phyloP scores from a whole-genome alignment of 192 early-diverging fungal species.

The Martensiomyces pterosporus region DNA sequence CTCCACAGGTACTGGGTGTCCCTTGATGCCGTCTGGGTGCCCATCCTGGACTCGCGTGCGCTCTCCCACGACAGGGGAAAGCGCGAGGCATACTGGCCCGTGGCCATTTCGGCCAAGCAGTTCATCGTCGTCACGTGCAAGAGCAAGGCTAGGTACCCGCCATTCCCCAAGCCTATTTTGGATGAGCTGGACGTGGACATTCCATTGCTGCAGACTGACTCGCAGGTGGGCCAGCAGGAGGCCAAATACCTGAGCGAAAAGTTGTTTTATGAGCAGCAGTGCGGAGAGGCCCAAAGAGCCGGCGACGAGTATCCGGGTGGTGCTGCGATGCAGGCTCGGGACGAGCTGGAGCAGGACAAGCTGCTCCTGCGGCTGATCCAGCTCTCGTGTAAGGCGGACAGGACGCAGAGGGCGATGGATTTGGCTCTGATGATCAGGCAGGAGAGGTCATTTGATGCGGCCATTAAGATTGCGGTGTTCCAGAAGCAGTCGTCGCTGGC shows the following conservation, averaged over 20 bases:
- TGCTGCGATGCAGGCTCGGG: constrained; percentile 14
- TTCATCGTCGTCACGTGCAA: constrained; percentile 72
- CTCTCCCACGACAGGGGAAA: constrained; percentile 28
- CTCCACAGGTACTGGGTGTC: constrained; percentile 59
- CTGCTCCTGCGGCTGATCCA: constrained; percentile 69
- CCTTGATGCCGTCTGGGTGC: constrained; percentile 70
- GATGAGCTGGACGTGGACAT: constrained; percentile 62
- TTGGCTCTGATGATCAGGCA: constrained; percentile 60
- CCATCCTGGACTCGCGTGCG: constrained; percentile 66
- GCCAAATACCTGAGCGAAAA: constrained; percentile 51
- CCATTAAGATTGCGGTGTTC: constrained; percentile 76
- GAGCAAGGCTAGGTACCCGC: constrained; percentile 47
- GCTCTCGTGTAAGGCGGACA: constrained; percentile 79
- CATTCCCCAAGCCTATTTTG: constrained; percentile 67
- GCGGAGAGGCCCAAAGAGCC: constrained; percentile 54
- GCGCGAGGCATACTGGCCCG: constrained; percentile 78
- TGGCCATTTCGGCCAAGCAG: constrained; percentile 67
- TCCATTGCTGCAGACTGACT: constrained; percentile 59
- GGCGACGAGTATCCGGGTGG: constrained; percentile 36
- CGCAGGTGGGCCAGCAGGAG: constrained; percentile 41
- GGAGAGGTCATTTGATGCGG: constrained; percentile 71
- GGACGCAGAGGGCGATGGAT: constrained; percentile 75
- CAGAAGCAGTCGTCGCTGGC: constrained; percentile 64
- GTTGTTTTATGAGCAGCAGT: constrained; percentile 55
- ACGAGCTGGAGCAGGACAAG: constrained; percentile 78